A percentile compares a stretch with the other conserved stretches of the same genome.
Conservation (phyloP, 768 basidiomycete species). For the Pleurotus sapidus region DNA sequence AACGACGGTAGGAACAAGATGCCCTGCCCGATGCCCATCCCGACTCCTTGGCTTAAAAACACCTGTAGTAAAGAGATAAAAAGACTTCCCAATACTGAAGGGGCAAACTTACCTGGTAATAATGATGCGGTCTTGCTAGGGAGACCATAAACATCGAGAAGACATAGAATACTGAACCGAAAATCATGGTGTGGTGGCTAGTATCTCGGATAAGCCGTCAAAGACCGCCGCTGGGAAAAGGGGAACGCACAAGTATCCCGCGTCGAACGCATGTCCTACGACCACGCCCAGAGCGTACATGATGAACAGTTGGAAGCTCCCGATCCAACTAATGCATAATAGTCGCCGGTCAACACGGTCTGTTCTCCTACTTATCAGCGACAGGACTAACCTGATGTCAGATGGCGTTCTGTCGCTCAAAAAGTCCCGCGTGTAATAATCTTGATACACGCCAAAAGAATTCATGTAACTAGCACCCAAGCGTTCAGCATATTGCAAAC, state of each 20-base stretch:
- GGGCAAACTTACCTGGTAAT: conserved; percentile 24
- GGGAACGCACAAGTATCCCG: conserved; percentile 22
- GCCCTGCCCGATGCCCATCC: conserved; percentile 30
- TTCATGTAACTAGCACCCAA: conserved; percentile 38
- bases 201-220: background rate
- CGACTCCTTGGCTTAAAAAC: conserved; percentile 35
- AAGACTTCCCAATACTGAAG: background rate
- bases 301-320: conserved; percentile 34
- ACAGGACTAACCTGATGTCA: conserved; percentile 35
- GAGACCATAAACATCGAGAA: conserved; percentile 37
- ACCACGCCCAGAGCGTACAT: conserved; percentile 23
- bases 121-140: conserved; percentile 29
- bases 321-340: conserved; percentile 21
- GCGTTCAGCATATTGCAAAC: background rate
- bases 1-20: conserved; percentile 36
- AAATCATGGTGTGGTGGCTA: conserved; percentile 34
- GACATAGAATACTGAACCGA: conserved; percentile 36
- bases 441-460: conserved; percentile 47
- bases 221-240: background rate
- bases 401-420: conserved; percentile 36
- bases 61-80: conserved; percentile 14
- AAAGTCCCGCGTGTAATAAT: conserved; percentile 41
- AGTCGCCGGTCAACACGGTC: no score
- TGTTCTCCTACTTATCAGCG: background rate
- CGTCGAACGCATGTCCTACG: conserved; percentile 26